Evolutionary conservation across 371 early-diverging fungal species (phyloP).

Genomic region (Polyrhizophydium stewartii): DNA sequence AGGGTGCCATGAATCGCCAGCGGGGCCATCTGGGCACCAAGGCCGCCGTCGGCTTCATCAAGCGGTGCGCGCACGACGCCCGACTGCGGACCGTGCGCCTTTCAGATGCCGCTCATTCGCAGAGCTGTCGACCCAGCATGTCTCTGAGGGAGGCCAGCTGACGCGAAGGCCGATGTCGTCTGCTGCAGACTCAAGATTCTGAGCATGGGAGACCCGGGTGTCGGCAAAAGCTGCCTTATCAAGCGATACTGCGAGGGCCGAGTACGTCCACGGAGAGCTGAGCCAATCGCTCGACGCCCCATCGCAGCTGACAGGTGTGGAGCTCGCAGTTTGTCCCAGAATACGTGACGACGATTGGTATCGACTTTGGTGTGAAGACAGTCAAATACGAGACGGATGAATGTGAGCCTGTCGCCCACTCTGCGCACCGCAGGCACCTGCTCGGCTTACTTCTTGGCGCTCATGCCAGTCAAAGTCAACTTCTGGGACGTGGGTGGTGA

Average conservation of each 20-base stretch:
- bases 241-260: conserved; percentile 51
- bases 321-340: conserved; percentile 46
- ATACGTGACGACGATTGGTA: conserved; percentile 53
- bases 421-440: background rate
- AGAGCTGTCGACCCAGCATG: too few species aligned
- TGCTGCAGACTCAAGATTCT: conserved; percentile 35
- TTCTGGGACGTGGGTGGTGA: conserved; percentile 57
- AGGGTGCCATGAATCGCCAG: conserved; percentile 15
- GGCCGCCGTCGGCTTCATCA: background rate
- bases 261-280: conserved; percentile 13
- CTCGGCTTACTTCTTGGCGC: background rate
- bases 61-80: conserved; percentile 4
- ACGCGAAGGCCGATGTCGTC: too few species aligned
- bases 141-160: too few species aligned
- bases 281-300: too few species aligned
- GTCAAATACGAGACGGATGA: conserved; percentile 24
- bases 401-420: conserved; percentile 17
- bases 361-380: conserved; percentile 52
- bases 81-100: background rate
- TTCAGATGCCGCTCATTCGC: too few species aligned
- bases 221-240: conserved; percentile 50
- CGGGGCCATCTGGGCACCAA: conserved; percentile 9
- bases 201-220: conserved; percentile 42
- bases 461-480: conserved; percentile 43
- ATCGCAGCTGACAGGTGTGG: background rate